These are phyloP conservation scores for Gonium pectorale DNA, from an alignment of 139 green algal species.

Conservation along the genomic window DNA sequence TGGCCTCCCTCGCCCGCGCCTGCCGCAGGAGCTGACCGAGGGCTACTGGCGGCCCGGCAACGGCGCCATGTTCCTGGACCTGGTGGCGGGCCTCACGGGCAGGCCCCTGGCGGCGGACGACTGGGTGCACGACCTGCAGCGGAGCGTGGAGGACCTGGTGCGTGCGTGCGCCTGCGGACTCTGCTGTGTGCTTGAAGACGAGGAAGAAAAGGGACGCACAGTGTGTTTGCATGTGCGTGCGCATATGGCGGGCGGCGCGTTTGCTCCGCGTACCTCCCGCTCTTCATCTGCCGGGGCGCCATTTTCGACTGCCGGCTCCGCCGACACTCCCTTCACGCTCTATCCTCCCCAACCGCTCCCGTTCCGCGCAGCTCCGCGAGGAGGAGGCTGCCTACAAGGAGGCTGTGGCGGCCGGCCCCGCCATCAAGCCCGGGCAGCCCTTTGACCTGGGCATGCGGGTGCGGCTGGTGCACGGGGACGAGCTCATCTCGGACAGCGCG, in stretches of 20 bases:
- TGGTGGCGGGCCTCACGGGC: constrained; percentile 69
- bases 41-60: constrained; percentile 72
- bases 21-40: constrained; percentile 26
- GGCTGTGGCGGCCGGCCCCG: constrained; percentile 59
- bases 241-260: too few relatives aligned
- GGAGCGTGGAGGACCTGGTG: constrained; percentile 52
- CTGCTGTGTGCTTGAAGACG: too few relatives aligned
- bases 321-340: not conserved
- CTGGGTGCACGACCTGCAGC: constrained; percentile 68
- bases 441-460: constrained; percentile 84
- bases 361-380: constrained; percentile 50
- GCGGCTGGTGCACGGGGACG: constrained; percentile 84
- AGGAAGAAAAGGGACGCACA: too few relatives aligned
- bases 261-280: too few relatives aligned
- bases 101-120: constrained; percentile 61
- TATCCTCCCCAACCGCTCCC: not conserved
- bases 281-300: too few relatives aligned
- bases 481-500: constrained; percentile 68
- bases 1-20: not conserved
- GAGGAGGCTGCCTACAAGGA: constrained; percentile 73
- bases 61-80: constrained; percentile 74
- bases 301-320: too few relatives aligned
- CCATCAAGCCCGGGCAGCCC: constrained; percentile 58
- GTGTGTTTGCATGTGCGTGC: too few relatives aligned
- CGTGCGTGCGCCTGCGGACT: too few relatives aligned